Percentiles rank a stretch among this genome's conserved stretches.
These are phyloP conservation scores for Spinacia oleracea DNA, from an alignment of 179 eudicot species.

Conservation along the genomic window DNA sequence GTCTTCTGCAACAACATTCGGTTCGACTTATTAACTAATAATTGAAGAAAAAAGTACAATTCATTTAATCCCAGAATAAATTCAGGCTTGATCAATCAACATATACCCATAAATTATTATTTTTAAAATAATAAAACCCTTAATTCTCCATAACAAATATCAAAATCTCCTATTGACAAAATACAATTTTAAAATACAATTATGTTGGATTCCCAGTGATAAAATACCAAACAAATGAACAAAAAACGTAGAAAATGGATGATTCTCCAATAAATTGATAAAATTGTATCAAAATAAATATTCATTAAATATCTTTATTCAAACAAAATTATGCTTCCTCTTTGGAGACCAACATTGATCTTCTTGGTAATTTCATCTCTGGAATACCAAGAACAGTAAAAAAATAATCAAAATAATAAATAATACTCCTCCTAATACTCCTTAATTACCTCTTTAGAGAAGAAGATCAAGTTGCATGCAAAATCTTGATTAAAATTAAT, in stretches of 20 bases:
- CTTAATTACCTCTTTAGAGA: background rate
- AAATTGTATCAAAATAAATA: slow-evolving; percentile 12
- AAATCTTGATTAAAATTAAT: background rate
- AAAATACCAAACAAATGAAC: background rate
- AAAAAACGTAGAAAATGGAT: background rate
- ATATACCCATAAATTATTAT: no score
- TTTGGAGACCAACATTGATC: slow-evolving; percentile 21
- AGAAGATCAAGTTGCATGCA: slow-evolving; percentile 16
- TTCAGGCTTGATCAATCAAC: no score
- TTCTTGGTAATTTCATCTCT: slow-evolving; percentile 10
- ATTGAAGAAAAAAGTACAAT: no score
- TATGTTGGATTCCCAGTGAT: background rate
- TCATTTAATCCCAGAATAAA: no score
- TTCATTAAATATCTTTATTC: slow-evolving; percentile 28
- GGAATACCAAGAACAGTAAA: background rate
- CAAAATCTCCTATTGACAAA: no score
- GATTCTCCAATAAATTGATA: background rate
- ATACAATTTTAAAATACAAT: no score
- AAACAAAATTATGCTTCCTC: slow-evolving; percentile 19
- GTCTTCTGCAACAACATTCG: no score
- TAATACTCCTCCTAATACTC: slow-evolving; percentile 7
- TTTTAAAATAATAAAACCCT: no score
- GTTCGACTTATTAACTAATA: no score
- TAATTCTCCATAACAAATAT: no score
- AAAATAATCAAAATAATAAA: background rate